Evolutionary conservation across 352 stramenopile genomes (phyloP), one percentile per base, ranked within the genome.

Genomic region (Globisporangium nunn): DNA sequence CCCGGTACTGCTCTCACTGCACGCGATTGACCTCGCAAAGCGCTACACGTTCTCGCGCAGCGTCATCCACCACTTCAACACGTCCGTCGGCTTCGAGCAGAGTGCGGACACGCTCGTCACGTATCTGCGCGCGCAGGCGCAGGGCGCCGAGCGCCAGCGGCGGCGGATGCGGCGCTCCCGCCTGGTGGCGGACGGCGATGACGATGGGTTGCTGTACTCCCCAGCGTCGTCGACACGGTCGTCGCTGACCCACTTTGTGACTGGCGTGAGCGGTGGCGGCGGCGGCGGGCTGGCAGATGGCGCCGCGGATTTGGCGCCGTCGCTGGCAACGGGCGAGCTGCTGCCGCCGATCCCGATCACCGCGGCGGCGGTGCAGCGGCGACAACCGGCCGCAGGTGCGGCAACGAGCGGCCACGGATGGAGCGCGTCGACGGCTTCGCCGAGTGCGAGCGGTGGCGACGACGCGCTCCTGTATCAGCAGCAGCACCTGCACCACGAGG

Each of bases 21-120:
- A 91, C 48, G 75, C 70, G 4, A 67, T 93, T 15, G 81, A 90
- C 45, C 50, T 88, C 8, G 83, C 81, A 30, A 87, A 90, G 57
- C 75, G 79, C 10, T 93, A 93, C 62, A 90, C 83, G 6, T 87
- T 93, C 52, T 88, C 81, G 15, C 70, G 83, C 3, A 87, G 76
- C 30, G 62, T 85, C 47, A 63, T 91, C 30, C 79, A 91, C 45
- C 83, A 93, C 48, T 88, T 93, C 54, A 91, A 91, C 54, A 68
- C 73, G 46, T 88, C 79, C 8, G 70, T 93, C 30, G 83, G 83
- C 31, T 91, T 82, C 48, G 70, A 85, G 17, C 75, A 93, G 53
- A 93, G 83, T 48, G 52, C 87, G 6, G 75, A 87, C 40, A 63
- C 72, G 39, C 74, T 93, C 3, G 66, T 75, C 6, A 72, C 63